Evolutionary conservation across 257 asterid species (phyloP), one percentile per base, ranked within the genome.

Genomic region (Solanum chilense): DNA sequence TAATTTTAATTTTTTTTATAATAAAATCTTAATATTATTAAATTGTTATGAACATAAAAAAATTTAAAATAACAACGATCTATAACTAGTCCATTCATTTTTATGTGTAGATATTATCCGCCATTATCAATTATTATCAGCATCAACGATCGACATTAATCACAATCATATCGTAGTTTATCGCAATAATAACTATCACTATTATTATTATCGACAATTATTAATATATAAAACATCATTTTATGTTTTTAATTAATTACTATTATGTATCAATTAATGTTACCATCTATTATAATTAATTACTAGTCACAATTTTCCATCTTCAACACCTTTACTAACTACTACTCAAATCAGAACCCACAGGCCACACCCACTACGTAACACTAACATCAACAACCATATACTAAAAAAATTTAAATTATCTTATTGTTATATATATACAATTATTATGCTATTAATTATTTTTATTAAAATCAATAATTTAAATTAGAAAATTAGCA

Each of bases 401-500:
- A 56, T 56, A 18, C 1, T 6, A 52, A 52, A 5, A 35, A 35
- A 5, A 5, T 5, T 56, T 6, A 56, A 1, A 56, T 56, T 56
- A 18, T 56, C 11, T 56, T 56, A 56, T 56, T 7, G n/a, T 56
- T 56, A 20, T 3, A 37, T 33, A 33, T 7, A 1, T 6, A 56
- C n/a, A 33, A 33, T 33, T 52, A 7, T 56, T 18, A 56, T 56
- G n/a, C 64, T 56, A 18, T 18, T 56, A 56, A 56, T 52, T 18
- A 56, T 18, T 29, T 21, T 69, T 15, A 15, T 31, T 29, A 23
- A 86, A 82, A 3, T 33, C 31, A 45, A 81, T 35, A 33, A 62
- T 82, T 73, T 82, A 3, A 87, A 83, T 85, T 88, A 86, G 91
- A 88, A 15, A 56, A 56, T 78, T 42, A 92, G 84, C 87, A 88